Evolutionary conservation across 116 monocot species (phyloP).

Genomic region (Phalaenopsis hybrid): DNA sequence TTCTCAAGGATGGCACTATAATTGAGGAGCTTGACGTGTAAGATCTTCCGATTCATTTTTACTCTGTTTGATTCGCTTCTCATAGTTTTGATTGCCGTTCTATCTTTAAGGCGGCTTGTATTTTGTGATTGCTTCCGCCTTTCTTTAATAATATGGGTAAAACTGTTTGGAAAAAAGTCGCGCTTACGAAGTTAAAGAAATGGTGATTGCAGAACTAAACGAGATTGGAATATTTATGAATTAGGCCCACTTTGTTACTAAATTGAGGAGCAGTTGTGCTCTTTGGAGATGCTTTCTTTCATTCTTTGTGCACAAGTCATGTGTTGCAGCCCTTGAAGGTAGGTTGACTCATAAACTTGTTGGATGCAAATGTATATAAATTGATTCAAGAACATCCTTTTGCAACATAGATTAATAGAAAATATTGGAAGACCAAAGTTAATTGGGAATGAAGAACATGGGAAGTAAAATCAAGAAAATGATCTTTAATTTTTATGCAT

Average conservation of each 20-base stretch:
- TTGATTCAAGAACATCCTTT: background rate
- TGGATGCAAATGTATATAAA: too few relatives aligned
- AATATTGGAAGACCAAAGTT: background rate
- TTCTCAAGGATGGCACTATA: constrained; percentile 76
- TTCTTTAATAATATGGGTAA: too few relatives aligned
- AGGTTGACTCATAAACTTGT: too few relatives aligned
- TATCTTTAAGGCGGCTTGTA: background rate
- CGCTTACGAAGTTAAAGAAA: background rate
- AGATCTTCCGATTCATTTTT: constrained; percentile 5
- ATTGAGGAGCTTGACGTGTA: constrained; percentile 74
- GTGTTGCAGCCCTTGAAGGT: too few relatives aligned
- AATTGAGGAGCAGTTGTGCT: background rate
- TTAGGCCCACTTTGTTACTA: background rate
- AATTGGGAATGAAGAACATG: background rate
- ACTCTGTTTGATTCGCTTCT: background rate
- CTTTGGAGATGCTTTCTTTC: background rate
- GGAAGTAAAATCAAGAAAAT: background rate
- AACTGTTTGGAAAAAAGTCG: background rate
- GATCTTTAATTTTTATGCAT: too few relatives aligned
- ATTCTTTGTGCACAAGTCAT: background rate
- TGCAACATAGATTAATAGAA: background rate
- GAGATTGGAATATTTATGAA: background rate
- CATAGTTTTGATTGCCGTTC: background rate
- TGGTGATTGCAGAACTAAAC: background rate
- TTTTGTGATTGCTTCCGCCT: too few relatives aligned